Evolutionary conservation across 371 early-diverging fungal genomes (phyloP).

Genomic region (Blakeslea trispora): DNA sequence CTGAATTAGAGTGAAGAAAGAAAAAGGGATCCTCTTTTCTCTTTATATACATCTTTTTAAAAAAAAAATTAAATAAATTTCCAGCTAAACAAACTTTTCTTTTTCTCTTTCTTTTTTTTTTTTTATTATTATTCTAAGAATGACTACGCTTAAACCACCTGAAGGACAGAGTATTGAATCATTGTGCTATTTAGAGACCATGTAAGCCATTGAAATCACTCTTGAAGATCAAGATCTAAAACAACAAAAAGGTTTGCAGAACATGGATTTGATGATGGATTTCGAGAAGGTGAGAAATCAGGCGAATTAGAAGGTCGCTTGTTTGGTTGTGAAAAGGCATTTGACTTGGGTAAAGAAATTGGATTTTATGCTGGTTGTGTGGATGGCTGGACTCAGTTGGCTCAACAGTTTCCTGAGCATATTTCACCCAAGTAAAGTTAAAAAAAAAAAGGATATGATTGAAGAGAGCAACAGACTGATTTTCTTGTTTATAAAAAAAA

Average conservation of each 20-base stretch:
- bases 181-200: conserved; percentile 62
- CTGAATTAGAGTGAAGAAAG: no score
- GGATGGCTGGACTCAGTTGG: conserved; percentile 59
- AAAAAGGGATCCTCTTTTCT: no score
- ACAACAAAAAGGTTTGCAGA: conserved; percentile 60
- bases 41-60: no score
- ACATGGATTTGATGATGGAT: conserved; percentile 67
- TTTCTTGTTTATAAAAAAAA: background rate
- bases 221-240: no score
- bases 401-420: conserved; percentile 36
- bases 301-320: conserved; percentile 74
- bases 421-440: conserved; percentile 53
- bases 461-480: background rate
- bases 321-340: conserved; percentile 74
- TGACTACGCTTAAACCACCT: no score
- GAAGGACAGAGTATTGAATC: conserved; percentile 54
- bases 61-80: no score
- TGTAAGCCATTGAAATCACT: no score
- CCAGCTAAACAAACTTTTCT: no score
- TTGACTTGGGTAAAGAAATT: conserved; percentile 69
- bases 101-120: no score
- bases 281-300: conserved; percentile 59
- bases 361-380: conserved; percentile 76
- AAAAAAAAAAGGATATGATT: no score
- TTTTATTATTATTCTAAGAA: no score